A percentile compares a stretch with the other conserved stretches of the same genome.
phyloP scores from a whole-genome alignment of 2,329 filamentous ascomycete species.

The Fusarium verticillioides region DNA sequence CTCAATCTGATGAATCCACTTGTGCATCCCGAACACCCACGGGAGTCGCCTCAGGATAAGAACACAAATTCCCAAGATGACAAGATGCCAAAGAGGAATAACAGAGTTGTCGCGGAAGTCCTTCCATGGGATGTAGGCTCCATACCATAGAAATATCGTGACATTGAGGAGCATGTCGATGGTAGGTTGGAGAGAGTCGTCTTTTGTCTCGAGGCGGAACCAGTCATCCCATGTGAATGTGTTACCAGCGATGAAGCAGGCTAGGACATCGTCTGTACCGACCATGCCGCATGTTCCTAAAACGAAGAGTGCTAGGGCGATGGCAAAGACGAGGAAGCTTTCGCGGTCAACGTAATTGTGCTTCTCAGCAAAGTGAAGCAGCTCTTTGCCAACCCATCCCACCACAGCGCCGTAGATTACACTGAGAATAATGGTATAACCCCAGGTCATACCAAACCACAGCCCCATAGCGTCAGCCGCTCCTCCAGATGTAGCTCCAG shows the following conservation, averaged over 20 bases:
- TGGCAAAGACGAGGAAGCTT: conserved; percentile 87
- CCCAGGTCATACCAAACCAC: conserved; percentile 89
- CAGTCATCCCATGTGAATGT: conserved; percentile 93
- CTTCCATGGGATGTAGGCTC: conserved; percentile 84
- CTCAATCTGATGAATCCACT: conserved; percentile 82
- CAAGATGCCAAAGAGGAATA: conserved; percentile 78
- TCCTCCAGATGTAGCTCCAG: conserved; percentile 68
- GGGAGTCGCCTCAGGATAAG: conserved; percentile 82
- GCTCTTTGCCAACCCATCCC: conserved; percentile 83
- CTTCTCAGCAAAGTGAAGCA: conserved; percentile 86
- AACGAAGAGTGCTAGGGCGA: conserved; percentile 87
- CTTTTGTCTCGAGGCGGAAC: conserved; percentile 89
- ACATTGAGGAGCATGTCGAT: conserved; percentile 96
- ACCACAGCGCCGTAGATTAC: conserved; percentile 80
- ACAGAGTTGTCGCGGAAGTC: conserved; percentile 74
- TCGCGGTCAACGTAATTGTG: conserved; percentile 85
- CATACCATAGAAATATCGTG: conserved; percentile 90
- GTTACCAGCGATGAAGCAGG: conserved; percentile 93
- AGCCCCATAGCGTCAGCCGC: conserved; percentile 74
- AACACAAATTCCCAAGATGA: conserved; percentile 79
- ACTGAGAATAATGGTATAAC: conserved; percentile 83
- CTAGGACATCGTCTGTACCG: conserved; percentile 88
- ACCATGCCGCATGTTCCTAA: conserved; percentile 88
- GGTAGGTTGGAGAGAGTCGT: conserved; percentile 92
- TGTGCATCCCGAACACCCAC: conserved; percentile 78